Percentiles rank a stretch among this genome's conserved stretches.
Conservation (phyloP, 768 basidiomycete species). For the Panaeolus papilionaceus region DNA sequence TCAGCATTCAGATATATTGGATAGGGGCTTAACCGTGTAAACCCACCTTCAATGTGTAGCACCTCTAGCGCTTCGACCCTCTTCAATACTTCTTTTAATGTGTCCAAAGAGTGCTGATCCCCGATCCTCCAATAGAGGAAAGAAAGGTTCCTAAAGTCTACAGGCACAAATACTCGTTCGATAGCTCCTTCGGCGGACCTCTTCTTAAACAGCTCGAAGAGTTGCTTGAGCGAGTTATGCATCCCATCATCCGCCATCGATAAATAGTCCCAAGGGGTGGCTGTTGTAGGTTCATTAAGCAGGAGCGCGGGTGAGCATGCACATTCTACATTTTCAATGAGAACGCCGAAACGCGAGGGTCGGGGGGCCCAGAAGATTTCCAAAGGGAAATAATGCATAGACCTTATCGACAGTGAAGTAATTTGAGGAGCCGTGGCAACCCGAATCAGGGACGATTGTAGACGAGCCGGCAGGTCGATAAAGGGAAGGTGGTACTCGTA, state of each 20-base stretch:
- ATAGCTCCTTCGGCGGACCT: background rate
- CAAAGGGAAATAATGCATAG: slow-evolving; percentile 5
- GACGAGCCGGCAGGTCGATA: slow-evolving; percentile 1
- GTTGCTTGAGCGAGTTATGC: slow-evolving; percentile 5
- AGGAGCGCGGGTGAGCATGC: background rate
- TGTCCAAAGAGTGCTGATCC: background rate
- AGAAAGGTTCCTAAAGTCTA: background rate
- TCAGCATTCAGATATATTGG: background rate
- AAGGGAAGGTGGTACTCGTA: slow-evolving; percentile 5
- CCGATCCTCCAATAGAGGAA: slow-evolving; percentile 6
- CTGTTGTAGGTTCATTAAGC: background rate
- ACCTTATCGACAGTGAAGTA: background rate
- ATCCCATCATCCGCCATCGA: slow-evolving; percentile 2
- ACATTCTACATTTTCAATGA: slow-evolving; percentile 1
- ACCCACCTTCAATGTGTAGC: background rate
- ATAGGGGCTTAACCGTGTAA: background rate
- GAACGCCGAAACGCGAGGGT: background rate
- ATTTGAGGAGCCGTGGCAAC: background rate
- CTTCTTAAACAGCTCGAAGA: slow-evolving; percentile 3
- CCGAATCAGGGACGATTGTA: background rate
- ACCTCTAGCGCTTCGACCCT: background rate
- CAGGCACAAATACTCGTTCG: background rate
- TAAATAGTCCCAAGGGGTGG: background rate
- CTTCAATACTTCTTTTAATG: background rate
- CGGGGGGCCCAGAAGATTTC: slow-evolving; percentile 1